Evolutionary conservation across 129 eudicot genomes (phyloP).

Genomic region (Pulicaria dysenterica): DNA sequence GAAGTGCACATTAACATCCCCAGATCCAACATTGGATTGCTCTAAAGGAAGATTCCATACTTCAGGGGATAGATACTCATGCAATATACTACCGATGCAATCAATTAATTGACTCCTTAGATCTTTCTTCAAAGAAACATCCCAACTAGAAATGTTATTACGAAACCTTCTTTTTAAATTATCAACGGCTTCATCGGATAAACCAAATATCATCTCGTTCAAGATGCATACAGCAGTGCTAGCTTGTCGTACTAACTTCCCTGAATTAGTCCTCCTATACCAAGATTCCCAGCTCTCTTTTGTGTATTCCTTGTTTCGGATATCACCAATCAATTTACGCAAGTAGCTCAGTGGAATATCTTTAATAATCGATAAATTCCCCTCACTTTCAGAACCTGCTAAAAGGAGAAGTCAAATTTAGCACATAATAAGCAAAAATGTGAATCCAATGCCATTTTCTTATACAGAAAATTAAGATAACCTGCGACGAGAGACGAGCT

Average conservation of each 20-base stretch:
- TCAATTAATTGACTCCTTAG: slow-evolving; percentile 57
- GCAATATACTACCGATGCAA: slow-evolving; percentile 79
- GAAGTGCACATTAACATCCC: slow-evolving; percentile 55
- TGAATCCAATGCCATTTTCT: neutral
- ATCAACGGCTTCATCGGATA: slow-evolving; percentile 67
- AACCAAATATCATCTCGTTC: slow-evolving; percentile 86
- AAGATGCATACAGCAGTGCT: slow-evolving; percentile 84
- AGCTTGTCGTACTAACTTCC: slow-evolving; percentile 87
- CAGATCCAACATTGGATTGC: slow-evolving; percentile 48
- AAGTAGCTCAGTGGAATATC: slow-evolving; percentile 83
- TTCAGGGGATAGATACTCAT: slow-evolving; percentile 87
- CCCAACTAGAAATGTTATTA: slow-evolving; percentile 41
- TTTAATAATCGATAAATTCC: slow-evolving; percentile 57
- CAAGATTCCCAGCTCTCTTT: slow-evolving; percentile 86
- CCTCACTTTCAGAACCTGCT: slow-evolving; percentile 60
- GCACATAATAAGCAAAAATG: slow-evolving; percentile 15
- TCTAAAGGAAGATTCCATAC: slow-evolving; percentile 86
- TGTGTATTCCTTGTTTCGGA: slow-evolving; percentile 59
- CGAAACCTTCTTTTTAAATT: slow-evolving; percentile 48
- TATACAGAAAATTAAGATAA: slow-evolving; percentile 19
- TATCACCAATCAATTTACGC: slow-evolving; percentile 68
- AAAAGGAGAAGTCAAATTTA: slow-evolving; percentile 23
- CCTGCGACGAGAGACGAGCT: slow-evolving; percentile 80
- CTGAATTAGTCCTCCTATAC: slow-evolving; percentile 72
- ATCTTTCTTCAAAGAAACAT: slow-evolving; percentile 32